phyloP scores from a whole-genome alignment of 176 grass and related monocot genomes.

The Eragrostis curvula region DNA sequence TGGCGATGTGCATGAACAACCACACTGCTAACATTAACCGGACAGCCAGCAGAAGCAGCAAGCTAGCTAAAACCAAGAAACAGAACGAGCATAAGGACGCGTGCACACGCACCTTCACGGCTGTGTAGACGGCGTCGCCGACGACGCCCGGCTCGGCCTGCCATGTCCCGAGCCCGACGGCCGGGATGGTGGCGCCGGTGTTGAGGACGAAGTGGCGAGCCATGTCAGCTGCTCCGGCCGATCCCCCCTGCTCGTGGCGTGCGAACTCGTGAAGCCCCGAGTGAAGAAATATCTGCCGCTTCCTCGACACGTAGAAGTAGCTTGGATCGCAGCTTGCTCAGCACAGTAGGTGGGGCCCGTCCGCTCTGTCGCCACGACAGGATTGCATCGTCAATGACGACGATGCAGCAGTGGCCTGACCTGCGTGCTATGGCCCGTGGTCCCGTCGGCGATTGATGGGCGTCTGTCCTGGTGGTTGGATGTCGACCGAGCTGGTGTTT shows the following conservation, averaged over 20 bases:
- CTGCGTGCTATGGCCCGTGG: not conserved
- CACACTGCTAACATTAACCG: not conserved
- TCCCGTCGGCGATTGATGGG: constrained; percentile 12
- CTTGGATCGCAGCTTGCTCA: not conserved
- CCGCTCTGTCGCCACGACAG: not conserved
- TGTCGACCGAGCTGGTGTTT: not conserved
- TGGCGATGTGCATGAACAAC: not conserved
- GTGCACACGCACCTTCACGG: constrained; percentile 48
- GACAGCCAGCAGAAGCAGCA: too few species aligned
- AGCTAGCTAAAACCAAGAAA: not conserved
- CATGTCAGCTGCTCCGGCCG: constrained; percentile 27
- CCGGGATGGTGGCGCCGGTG: constrained; percentile 67
- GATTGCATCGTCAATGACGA: not conserved
- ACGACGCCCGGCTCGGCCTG: constrained; percentile 43
- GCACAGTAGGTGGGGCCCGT: not conserved
- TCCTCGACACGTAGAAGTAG: not conserved
- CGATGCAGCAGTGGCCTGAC: not conserved
- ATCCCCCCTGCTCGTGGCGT: not conserved
- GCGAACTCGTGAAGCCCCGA: not conserved
- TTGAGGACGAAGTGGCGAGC: constrained; percentile 60
- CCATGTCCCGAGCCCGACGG: constrained; percentile 76
- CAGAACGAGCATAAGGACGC: not conserved
- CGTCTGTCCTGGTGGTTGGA: not conserved
- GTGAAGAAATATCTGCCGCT: not conserved
- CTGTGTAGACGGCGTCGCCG: constrained; percentile 52